Evolutionary conservation across 331 rosid genomes (phyloP).

Genomic region (Saraca asoca): DNA sequence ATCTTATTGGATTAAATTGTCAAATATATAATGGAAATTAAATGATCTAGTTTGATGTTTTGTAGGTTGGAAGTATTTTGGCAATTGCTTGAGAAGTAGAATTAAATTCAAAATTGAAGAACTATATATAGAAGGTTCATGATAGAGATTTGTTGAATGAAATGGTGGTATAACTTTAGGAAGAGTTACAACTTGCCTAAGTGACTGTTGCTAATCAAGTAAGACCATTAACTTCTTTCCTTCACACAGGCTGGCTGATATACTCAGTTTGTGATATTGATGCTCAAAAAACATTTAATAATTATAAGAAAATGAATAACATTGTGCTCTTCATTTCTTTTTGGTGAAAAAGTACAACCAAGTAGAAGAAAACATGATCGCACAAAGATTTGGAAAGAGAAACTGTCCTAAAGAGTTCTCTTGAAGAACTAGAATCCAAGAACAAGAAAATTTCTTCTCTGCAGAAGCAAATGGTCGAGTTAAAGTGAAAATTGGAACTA

Average conservation of each 20-base stretch:
- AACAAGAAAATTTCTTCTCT: slow-evolving; percentile 58
- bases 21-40: neutral
- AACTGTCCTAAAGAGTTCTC: slow-evolving; percentile 57
- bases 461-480: slow-evolving; percentile 64
- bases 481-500: slow-evolving; percentile 66
- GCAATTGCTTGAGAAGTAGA: slow-evolving; percentile 64
- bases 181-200: slow-evolving; percentile 64
- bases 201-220: slow-evolving; percentile 60
- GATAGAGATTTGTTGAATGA: slow-evolving; percentile 61
- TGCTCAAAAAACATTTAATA: no score
- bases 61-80: slow-evolving; percentile 63
- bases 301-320: neutral
- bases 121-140: slow-evolving; percentile 47
- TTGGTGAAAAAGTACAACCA: slow-evolving; percentile 29
- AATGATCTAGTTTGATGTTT: slow-evolving; percentile 18
- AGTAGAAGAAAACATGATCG: slow-evolving; percentile 66
- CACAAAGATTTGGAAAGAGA: slow-evolving; percentile 58
- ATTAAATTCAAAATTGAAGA: slow-evolving; percentile 63
- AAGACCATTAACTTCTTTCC: neutral
- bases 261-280: neutral
- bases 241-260: no score
- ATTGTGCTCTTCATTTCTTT: slow-evolving; percentile 28
- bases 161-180: slow-evolving; percentile 63
- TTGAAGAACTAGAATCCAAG: slow-evolving; percentile 71
- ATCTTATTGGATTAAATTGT: neutral